Conservation (phyloP, 306 rosid genomes). For the Dalbergia oliveri region DNA sequence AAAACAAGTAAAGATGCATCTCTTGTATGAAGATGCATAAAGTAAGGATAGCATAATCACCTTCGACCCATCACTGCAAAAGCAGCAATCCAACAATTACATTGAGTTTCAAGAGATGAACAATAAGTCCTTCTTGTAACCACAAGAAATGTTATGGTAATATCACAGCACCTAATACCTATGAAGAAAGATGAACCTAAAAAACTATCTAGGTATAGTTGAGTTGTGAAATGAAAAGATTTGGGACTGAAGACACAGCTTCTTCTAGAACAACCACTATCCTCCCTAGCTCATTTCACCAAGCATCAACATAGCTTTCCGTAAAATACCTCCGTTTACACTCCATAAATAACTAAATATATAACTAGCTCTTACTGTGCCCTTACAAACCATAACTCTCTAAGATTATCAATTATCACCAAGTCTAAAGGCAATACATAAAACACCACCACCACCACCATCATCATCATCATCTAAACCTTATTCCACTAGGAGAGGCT, state of each 20-base stretch:
- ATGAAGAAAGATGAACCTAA: not conserved
- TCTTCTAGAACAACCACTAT: constrained; percentile 5
- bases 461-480: no score
- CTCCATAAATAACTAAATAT: not conserved
- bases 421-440: not conserved
- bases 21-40: not conserved
- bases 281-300: not conserved
- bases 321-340: not conserved
- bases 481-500: no score
- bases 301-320: not conserved
- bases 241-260: not conserved
- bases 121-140: not conserved
- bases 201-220: not conserved
- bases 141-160: constrained; percentile 4
- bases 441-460: no score
- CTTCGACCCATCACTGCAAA: not conserved
- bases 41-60: not conserved
- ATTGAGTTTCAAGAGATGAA: not conserved
- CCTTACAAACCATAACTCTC: constrained; percentile 18
- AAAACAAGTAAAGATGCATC: not conserved
- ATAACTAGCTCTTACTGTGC: not conserved
- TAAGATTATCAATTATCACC: constrained; percentile 13
- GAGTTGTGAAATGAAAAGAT: not conserved
- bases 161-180: not conserved
- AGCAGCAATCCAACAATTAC: not conserved